phyloP scores from a whole-genome alignment of 2,329 filamentous ascomycete genomes.

The Cladosporium colombiae region DNA sequence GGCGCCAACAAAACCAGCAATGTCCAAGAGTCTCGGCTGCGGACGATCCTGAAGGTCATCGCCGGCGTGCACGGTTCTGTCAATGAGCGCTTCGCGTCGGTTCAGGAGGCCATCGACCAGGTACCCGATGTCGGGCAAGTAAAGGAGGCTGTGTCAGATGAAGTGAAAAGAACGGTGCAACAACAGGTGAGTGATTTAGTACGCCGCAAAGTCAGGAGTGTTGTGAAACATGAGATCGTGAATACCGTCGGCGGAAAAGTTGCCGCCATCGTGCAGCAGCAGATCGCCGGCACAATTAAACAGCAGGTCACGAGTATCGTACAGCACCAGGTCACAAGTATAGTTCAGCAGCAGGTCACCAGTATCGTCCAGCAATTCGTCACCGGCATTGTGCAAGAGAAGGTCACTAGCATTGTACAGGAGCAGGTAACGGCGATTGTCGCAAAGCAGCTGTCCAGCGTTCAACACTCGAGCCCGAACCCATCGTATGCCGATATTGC shows the following conservation, averaged over 20 bases:
- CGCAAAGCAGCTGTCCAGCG: not conserved
- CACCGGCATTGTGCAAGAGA: slow-evolving; percentile 12
- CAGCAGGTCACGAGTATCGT: not conserved
- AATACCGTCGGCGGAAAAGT: not conserved
- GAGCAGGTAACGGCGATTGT: not conserved
- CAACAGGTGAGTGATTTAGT: not conserved
- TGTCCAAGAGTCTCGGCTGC: not conserved
- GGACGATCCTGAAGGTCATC: not conserved
- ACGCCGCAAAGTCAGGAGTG: not conserved
- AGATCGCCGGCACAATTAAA: not conserved
- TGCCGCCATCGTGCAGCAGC: not conserved
- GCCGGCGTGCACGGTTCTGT: not conserved
- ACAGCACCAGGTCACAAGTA: not conserved
- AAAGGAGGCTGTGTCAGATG: not conserved
- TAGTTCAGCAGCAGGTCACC: slow-evolving; percentile 7
- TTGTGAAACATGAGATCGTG: not conserved
- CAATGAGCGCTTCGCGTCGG: not conserved
- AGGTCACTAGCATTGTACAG: not conserved
- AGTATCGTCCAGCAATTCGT: slow-evolving; percentile 9
- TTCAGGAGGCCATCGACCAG: not conserved
- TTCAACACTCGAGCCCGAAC: not conserved
- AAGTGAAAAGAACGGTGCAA: not conserved
- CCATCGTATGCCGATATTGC: slow-evolving; percentile 15
- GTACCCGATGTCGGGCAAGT: not conserved
- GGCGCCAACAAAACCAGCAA: not conserved